Evolutionary conservation across 148 eudicot species (phyloP).

Genomic region (Heliosperma pusillum): DNA sequence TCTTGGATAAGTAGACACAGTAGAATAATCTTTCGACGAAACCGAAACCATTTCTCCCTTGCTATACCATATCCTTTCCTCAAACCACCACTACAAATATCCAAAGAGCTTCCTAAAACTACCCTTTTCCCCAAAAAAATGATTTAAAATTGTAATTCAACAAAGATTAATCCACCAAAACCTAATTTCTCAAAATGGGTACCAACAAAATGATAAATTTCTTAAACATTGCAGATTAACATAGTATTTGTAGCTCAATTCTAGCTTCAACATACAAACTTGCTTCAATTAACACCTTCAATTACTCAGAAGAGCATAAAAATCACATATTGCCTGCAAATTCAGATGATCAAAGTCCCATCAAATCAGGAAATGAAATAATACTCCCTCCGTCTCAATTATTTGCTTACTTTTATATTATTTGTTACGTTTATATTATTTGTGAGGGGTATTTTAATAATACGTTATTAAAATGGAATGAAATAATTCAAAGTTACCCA

Average conservation of each 20-base stretch:
- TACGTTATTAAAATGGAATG: no score
- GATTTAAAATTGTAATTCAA: background rate
- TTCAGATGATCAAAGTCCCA: background rate
- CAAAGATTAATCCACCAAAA: constrained; percentile 1
- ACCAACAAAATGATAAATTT: background rate
- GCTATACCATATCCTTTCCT: constrained; percentile 1
- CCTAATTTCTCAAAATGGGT: background rate
- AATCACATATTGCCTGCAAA: constrained; percentile 21
- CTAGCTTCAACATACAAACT: background rate
- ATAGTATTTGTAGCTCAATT: background rate
- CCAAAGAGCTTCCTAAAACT: background rate
- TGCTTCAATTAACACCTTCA: constrained; percentile 3
- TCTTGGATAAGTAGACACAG: constrained; percentile 49
- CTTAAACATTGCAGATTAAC: background rate
- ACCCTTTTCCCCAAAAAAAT: constrained; percentile 1
- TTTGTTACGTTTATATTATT: no score
- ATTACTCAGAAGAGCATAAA: background rate
- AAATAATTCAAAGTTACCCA: background rate
- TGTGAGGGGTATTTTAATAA: no score
- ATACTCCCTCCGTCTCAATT: no score
- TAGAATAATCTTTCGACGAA: constrained; percentile 36
- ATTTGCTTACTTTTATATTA: background rate
- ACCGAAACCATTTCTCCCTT: constrained; percentile 28
- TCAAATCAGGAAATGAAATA: background rate
- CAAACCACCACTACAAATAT: no score